These are phyloP conservation scores for Trematosphaeria pertusa DNA, from an alignment of 2,329 filamentous ascomycete genomes.

Conservation along the genomic window DNA sequence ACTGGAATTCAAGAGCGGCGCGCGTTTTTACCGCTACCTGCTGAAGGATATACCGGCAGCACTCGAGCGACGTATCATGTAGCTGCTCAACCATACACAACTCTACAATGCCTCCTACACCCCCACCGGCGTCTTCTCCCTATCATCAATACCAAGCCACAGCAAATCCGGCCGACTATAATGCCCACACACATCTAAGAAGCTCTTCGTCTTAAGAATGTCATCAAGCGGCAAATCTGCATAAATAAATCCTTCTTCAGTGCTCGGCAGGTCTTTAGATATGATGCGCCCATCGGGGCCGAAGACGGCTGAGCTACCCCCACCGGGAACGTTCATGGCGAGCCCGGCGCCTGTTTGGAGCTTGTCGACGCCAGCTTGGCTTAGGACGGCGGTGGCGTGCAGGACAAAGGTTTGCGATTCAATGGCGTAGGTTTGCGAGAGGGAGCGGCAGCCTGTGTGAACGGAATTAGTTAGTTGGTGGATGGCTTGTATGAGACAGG, in stretches of 20 bases:
- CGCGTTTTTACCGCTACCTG: too few species aligned
- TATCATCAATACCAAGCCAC: conserved; percentile 55
- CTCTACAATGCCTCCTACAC: conserved; percentile 12
- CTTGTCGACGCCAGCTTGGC: conserved; percentile 51
- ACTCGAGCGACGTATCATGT: too few species aligned
- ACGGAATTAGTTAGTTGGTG: too few species aligned
- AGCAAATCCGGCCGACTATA: conserved; percentile 61
- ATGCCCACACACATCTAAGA: conserved; percentile 58
- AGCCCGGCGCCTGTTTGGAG: conserved; percentile 53
- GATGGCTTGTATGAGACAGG: too few species aligned
- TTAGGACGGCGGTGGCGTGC: conserved; percentile 58
- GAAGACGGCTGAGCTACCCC: conserved; percentile 60
- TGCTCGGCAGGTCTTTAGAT: too few species aligned
- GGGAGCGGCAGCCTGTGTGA: conserved; percentile 41
- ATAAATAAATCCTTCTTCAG: conserved; percentile 56
- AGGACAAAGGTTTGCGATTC: conserved; percentile 64
- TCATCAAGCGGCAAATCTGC: conserved; percentile 59
- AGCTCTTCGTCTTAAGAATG: conserved; percentile 51
- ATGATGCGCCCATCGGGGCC: conserved; percentile 60
- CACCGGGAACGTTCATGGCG: conserved; percentile 50
- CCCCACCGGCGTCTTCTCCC: conserved; percentile 38
- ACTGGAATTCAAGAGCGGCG: too few species aligned
- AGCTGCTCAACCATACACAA: too few species aligned
- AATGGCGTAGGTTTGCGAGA: conserved; percentile 64
- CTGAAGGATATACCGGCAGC: too few species aligned